These are phyloP conservation scores for Ogataea populi-albae DNA, from an alignment of 805 yeast species.

Conservation along the genomic window DNA sequence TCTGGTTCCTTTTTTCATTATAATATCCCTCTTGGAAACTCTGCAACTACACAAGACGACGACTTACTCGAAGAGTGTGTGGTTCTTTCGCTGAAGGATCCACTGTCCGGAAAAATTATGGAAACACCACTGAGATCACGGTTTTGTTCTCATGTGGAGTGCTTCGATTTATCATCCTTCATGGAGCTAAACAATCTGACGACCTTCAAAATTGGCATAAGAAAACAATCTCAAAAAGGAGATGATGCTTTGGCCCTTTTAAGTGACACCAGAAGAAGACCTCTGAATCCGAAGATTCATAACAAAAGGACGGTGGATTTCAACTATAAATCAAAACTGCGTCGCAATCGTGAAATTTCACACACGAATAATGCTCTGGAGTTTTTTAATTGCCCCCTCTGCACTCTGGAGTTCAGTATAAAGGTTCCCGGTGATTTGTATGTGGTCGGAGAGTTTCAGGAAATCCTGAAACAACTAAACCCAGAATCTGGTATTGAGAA, in stretches of 20 bases:
- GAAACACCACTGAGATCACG: slow-evolving; percentile 30
- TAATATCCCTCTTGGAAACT: too few species aligned
- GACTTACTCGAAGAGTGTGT: slow-evolving; percentile 30
- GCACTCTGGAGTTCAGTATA: slow-evolving; percentile 34
- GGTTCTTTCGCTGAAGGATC: slow-evolving; percentile 32
- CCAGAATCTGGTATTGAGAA: slow-evolving; percentile 17
- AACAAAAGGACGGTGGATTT: slow-evolving; percentile 23
- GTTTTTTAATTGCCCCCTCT: slow-evolving; percentile 35
- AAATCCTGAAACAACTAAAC: slow-evolving; percentile 22
- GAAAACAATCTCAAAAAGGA: slow-evolving; percentile 15
- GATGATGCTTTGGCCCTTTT: slow-evolving; percentile 22
- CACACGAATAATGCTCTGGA: slow-evolving; percentile 27
- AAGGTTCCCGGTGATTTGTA: slow-evolving; percentile 32
- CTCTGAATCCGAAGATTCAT: slow-evolving; percentile 19
- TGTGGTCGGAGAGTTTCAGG: slow-evolving; percentile 31
- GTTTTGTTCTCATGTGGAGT: slow-evolving; percentile 35
- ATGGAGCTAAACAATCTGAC: slow-evolving; percentile 26
- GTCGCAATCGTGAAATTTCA: slow-evolving; percentile 16
- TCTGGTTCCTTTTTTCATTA: slow-evolving; percentile 2
- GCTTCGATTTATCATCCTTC: slow-evolving; percentile 34
- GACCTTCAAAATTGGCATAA: slow-evolving; percentile 28
- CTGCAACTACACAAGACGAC: too few species aligned
- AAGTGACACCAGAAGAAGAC: slow-evolving; percentile 26
- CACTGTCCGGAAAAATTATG: slow-evolving; percentile 30
- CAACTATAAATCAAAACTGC: slow-evolving; percentile 21